Percentiles rank a stretch among this genome's conserved stretches.
Conservation (phyloP, 2,329 filamentous ascomycete genomes). For the Xylaria hypoxylon region DNA sequence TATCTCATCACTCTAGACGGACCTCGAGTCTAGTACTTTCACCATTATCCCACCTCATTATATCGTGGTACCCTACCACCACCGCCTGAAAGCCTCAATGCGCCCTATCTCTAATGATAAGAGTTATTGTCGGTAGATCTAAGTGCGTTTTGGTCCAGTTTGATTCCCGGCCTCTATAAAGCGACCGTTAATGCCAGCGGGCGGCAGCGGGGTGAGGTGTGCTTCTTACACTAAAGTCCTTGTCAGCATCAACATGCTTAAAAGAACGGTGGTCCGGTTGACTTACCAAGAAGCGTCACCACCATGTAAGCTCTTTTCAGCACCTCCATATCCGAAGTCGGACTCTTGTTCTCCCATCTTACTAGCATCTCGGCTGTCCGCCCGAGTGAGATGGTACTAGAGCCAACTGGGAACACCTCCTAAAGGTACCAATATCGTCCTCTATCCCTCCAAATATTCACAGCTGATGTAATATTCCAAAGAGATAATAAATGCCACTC, state of each 20-base stretch:
- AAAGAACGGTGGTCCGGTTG: no score
- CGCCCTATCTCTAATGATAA: no score
- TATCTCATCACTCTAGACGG: not conserved
- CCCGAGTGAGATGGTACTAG: no score
- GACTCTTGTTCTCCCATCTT: not conserved
- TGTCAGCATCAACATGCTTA: constrained; percentile 9
- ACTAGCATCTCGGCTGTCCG: not conserved
- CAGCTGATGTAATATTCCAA: not conserved
- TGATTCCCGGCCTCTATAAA: not conserved
- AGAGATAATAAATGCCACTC: not conserved
- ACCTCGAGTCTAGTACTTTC: not conserved
- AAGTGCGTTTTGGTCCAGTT: not conserved
- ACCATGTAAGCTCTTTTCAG: not conserved
- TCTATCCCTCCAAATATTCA: not conserved
- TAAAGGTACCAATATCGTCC: not conserved
- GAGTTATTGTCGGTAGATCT: no score
- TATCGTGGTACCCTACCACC: not conserved
- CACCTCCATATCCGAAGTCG: not conserved
- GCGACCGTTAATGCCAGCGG: not conserved
- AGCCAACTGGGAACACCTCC: not conserved
- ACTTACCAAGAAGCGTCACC: not conserved
- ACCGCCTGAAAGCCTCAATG: no score
- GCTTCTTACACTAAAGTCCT: not conserved
- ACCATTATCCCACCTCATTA: not conserved
- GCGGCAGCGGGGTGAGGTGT: not conserved